Evolutionary conservation across 306 rosid species (phyloP), one percentile per base, ranked within the genome.

Genomic region (Cucurbita maxima): DNA sequence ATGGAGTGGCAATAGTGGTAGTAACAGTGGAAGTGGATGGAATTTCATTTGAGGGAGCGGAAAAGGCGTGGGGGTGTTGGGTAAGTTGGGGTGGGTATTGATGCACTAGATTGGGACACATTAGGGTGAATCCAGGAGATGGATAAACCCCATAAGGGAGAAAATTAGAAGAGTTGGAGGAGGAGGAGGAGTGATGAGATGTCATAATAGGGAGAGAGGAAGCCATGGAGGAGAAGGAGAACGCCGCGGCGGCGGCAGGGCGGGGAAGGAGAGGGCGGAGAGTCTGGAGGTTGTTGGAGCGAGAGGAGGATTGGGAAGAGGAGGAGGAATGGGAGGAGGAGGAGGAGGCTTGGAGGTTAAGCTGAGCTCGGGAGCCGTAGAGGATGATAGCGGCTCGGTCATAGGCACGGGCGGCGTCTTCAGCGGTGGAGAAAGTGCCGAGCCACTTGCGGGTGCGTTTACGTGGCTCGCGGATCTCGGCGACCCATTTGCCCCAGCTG

Each of bases 401-500:
- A 68, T 94, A 94, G 41, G 98, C 98, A 3, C 84, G 76, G 11
- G 98, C 97, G 10, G 98, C 98, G 45, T 94, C 98, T 60, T 94
- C 96, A 4, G 98, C 98, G 10, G 97, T 90, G 67, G 98, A 6
- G 81, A 90, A 90, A 2, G 98, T 94, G 4, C 98, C 97, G 3
- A 94, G 98, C 97, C 98, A 89, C 81, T 90, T 94, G 9, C 98
- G 87, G 0, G 97, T 89, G 0, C 98, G 83, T 77, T 90, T 90
- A 12, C 97, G 85, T 0, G 98, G 98, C 81, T 94, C 97, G 3
- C 98, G 90, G 80, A 94, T 94, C 97, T 94, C 98, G 6, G 98
- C 98, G 0, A 94, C 98, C 98, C 98, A 94, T 71, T 94, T 94
- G 0, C 98, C 98, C 98, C 97, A 94, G 80, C 98, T 93, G 9